These are phyloP conservation scores for Thermomyces lanuginosus DNA, from an alignment of 2,329 filamentous ascomycete genomes.

Conservation along the genomic window DNA sequence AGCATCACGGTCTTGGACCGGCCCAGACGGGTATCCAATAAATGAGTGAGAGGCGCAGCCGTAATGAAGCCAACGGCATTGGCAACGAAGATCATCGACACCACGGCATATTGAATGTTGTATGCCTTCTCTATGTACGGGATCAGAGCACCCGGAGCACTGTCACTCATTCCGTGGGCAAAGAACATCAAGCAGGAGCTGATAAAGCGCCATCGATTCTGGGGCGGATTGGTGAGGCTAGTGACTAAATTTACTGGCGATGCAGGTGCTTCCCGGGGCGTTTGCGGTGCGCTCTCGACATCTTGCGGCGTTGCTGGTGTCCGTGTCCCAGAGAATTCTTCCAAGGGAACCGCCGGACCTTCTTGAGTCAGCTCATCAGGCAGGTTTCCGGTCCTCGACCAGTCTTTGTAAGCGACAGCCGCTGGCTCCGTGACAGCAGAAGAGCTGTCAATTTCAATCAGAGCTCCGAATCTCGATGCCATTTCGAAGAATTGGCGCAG, in stretches of 20 bases:
- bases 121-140: slow-evolving; percentile 68
- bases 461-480: slow-evolving; percentile 17
- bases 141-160: slow-evolving; percentile 60
- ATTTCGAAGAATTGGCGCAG: too few species aligned
- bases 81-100: slow-evolving; percentile 67
- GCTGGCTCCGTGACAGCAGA: slow-evolving; percentile 21
- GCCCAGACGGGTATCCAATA: slow-evolving; percentile 45
- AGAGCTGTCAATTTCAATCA: slow-evolving; percentile 28
- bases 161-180: slow-evolving; percentile 56
- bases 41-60: slow-evolving; percentile 54
- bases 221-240: slow-evolving; percentile 23
- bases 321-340: too few species aligned
- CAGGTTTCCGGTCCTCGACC: too few species aligned
- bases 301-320: slow-evolving; percentile 12
- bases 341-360: too few species aligned
- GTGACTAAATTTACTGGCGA: slow-evolving; percentile 10
- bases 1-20: slow-evolving; percentile 45
- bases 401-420: slow-evolving; percentile 18
- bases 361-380: too few species aligned
- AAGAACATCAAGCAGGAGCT: slow-evolving; percentile 50
- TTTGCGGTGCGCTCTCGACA: slow-evolving; percentile 8
- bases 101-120: slow-evolving; percentile 56
- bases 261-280: slow-evolving; percentile 5
- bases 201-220: slow-evolving; percentile 54
- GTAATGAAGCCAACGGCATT: slow-evolving; percentile 62